Conservation (phyloP, 495 filamentous ascomycete species). For the Talaromyces liani region DNA sequence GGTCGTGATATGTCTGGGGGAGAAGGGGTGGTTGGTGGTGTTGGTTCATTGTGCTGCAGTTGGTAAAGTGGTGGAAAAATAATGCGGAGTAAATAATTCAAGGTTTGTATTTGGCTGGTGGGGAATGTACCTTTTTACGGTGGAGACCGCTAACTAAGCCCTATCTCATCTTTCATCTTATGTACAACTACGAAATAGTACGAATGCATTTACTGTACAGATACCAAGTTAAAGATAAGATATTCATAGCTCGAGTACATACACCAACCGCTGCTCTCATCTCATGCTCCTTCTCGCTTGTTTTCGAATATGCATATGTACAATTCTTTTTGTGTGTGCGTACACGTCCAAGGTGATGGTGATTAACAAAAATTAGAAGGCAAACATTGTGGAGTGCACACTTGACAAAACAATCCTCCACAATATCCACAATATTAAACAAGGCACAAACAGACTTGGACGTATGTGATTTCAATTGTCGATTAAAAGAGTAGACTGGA, state of each 20-base stretch:
- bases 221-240: not conserved
- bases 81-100: not conserved
- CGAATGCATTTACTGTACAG: not conserved
- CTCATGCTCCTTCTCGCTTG: not conserved
- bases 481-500: conserved; percentile 9
- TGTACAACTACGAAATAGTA: not conserved
- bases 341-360: not conserved
- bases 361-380: conserved; percentile 7
- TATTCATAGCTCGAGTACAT: not conserved
- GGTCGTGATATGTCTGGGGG: not conserved
- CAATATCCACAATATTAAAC: not conserved
- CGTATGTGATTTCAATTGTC: not conserved
- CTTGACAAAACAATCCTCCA: not conserved
- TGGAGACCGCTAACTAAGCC: not conserved
- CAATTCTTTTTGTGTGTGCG: conserved; percentile 1
- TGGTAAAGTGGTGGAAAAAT: not conserved
- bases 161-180: not conserved
- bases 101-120: not conserved
- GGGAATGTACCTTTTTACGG: not conserved
- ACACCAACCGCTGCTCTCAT: not conserved
- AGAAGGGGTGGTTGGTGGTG: too few species aligned
- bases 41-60: not conserved
- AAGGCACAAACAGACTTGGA: not conserved
- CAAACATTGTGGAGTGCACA: conserved; percentile 13
- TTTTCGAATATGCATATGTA: conserved; percentile 4